Evolutionary conservation across 1,139 yeast genomes (phyloP).

Genomic region (Hyphopichia wangnamkhiaoensis): DNA sequence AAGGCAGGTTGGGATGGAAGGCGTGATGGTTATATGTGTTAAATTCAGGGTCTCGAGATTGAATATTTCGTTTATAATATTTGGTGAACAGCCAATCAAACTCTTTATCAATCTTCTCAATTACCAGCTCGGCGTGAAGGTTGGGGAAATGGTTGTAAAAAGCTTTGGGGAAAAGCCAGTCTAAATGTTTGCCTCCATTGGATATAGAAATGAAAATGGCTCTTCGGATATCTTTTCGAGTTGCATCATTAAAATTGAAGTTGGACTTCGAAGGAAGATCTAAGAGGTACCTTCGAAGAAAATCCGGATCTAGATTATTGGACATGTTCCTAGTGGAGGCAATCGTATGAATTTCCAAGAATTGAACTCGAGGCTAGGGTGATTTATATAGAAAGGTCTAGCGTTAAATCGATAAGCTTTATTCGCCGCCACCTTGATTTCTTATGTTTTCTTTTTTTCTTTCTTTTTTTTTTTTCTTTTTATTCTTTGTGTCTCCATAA

Average conservation of each 20-base stretch:
- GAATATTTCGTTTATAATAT: slow-evolving; percentile 26
- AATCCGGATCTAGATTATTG: not conserved
- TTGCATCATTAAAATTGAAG: slow-evolving; percentile 35
- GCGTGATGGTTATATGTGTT: slow-evolving; percentile 39
- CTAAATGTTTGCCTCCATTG: slow-evolving; percentile 47
- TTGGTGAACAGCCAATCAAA: slow-evolving; percentile 37
- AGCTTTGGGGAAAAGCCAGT: slow-evolving; percentile 51
- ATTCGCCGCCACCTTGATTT: not conserved
- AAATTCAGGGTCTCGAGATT: slow-evolving; percentile 21
- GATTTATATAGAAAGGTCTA: no score
- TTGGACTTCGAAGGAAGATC: slow-evolving; percentile 33
- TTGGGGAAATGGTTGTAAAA: slow-evolving; percentile 12
- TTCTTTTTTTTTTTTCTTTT: not conserved
- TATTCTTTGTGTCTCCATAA: not conserved
- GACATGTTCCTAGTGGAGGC: not conserved
- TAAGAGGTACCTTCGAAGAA: slow-evolving; percentile 30
- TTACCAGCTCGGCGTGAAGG: slow-evolving; percentile 9
- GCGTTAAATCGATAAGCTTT: not conserved
- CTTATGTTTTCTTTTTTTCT: not conserved
- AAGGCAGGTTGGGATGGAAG: slow-evolving; percentile 68
- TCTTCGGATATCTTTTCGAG: slow-evolving; percentile 45
- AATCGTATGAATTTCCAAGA: no score
- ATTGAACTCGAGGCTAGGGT: no score
- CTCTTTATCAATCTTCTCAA: slow-evolving; percentile 31
- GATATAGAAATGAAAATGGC: slow-evolving; percentile 55